phyloP scores from a whole-genome alignment of 2,329 filamentous ascomycete species.

The Tolypocladium amazonense region DNA sequence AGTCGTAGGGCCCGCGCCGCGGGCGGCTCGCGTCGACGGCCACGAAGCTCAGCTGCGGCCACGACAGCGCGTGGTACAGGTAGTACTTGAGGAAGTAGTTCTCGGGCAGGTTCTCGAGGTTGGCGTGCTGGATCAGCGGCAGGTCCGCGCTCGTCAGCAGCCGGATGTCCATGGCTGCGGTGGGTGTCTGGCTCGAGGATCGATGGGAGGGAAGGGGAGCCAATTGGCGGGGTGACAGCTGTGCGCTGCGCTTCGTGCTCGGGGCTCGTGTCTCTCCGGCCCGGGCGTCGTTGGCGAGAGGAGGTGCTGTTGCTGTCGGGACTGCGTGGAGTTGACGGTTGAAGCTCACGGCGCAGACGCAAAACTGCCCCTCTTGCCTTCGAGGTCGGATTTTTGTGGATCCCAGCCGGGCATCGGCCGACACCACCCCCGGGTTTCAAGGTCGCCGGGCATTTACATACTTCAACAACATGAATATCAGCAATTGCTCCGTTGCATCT shows the following conservation, averaged over 20 bases:
- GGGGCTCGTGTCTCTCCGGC: neutral
- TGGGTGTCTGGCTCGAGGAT: neutral
- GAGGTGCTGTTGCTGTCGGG: neutral
- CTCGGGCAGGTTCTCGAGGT: conserved; percentile 97
- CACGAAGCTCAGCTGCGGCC: conserved; percentile 95
- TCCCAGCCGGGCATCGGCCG: neutral
- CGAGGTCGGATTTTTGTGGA: neutral
- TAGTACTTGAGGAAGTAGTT: conserved; percentile 99
- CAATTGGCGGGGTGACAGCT: too few species aligned
- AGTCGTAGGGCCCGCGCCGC: conserved; percentile 68
- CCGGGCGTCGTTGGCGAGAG: neutral
- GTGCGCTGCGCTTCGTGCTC: neutral
- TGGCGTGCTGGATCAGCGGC: conserved; percentile 90
- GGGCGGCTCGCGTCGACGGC: conserved; percentile 85
- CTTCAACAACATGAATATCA: neutral
- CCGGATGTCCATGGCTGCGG: conserved; percentile 69
- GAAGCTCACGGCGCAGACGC: neutral
- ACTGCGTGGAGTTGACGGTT: neutral
- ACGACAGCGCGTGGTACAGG: conserved; percentile 95
- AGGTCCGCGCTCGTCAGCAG: conserved; percentile 75
- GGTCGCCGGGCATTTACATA: neutral
- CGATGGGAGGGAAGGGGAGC: neutral
- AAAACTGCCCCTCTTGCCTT: neutral
- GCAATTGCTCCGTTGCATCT: neutral
- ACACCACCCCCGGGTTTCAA: neutral